Percentiles rank a stretch among this genome's conserved stretches.
phyloP scores from a whole-genome alignment of 2,329 filamentous ascomycete species.

The Diplodia sapinea region DNA sequence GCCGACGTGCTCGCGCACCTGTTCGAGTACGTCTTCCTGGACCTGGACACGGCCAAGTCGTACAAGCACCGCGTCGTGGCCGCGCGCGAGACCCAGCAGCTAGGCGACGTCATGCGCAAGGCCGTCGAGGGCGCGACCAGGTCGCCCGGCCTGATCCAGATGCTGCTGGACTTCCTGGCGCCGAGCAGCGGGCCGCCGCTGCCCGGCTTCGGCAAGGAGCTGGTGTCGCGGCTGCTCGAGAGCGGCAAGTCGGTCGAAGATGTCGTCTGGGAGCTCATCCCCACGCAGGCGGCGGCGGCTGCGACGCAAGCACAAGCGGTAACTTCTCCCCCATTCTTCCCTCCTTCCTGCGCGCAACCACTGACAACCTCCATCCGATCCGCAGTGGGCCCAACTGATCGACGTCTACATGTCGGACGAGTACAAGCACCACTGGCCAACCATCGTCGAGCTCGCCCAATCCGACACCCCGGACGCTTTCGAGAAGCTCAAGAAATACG shows the following conservation, averaged over 20 bases:
- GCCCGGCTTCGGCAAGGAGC: slow-evolving; percentile 13
- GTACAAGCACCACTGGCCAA: slow-evolving; percentile 32
- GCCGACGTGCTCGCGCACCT: slow-evolving; percentile 39
- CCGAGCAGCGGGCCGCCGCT: slow-evolving; percentile 18
- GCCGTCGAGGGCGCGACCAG: slow-evolving; percentile 14
- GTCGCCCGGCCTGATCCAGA: slow-evolving; percentile 7
- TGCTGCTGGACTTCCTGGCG: slow-evolving; percentile 23
- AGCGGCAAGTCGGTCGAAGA: slow-evolving; percentile 32
- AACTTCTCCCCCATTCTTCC: background rate
- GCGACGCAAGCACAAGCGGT: slow-evolving; percentile 31
- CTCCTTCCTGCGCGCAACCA: background rate
- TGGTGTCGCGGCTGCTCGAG: slow-evolving; percentile 32
- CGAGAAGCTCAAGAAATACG: slow-evolving; percentile 32
- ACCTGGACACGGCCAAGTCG: slow-evolving; percentile 38
- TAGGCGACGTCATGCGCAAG: slow-evolving; percentile 23
- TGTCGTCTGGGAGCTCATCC: slow-evolving; percentile 29
- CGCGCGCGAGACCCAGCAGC: slow-evolving; percentile 20
- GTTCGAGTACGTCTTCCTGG: slow-evolving; percentile 42
- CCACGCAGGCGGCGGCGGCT: slow-evolving; percentile 25
- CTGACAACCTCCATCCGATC: background rate
- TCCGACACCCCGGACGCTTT: slow-evolving; percentile 23
- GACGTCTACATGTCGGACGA: slow-evolving; percentile 33
- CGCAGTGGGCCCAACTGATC: slow-evolving; percentile 32
- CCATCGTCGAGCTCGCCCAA: slow-evolving; percentile 28
- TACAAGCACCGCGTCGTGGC: slow-evolving; percentile 34